These are phyloP conservation scores for Teratosphaeria nubilosa DNA, from an alignment of 2,329 filamentous ascomycete genomes.

Conservation along the genomic window DNA sequence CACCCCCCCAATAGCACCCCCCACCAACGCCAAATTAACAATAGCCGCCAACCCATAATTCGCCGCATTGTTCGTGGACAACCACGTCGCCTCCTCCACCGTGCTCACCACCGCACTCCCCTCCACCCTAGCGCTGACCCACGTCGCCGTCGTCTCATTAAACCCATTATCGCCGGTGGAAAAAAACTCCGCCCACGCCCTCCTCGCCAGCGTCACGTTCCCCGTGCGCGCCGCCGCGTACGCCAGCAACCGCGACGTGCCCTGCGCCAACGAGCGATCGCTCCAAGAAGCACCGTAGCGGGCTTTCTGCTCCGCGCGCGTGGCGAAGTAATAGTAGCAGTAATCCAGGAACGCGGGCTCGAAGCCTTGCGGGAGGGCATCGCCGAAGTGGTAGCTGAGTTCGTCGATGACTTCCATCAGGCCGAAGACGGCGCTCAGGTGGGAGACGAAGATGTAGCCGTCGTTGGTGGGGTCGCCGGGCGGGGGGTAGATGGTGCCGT, in stretches of 20 bases:
- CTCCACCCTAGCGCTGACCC: not conserved
- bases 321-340: constrained; percentile 47
- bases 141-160: not conserved
- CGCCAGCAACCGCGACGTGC: not conserved
- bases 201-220: not conserved
- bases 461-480: constrained; percentile 43
- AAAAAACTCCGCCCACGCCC: not conserved
- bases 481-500: constrained; percentile 43
- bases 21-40: not conserved
- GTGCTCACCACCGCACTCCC: not conserved
- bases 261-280: not conserved
- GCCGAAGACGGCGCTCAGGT: constrained; percentile 50
- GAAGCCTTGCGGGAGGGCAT: constrained; percentile 40
- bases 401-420: constrained; percentile 49
- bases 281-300: constrained; percentile 38
- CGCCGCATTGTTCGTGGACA: not conserved
- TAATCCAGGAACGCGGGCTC: constrained; percentile 50
- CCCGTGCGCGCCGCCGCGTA: not conserved
- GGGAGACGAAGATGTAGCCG: constrained; percentile 44
- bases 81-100: not conserved
- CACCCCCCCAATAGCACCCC: not conserved
- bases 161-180: not conserved
- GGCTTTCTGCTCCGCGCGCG: constrained; percentile 39
- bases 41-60: not conserved
- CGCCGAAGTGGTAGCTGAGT: constrained; percentile 40